Base-by-base conservation (phyloP, 106 monocot genomes). In the Dioscorea dumetorum region DNA sequence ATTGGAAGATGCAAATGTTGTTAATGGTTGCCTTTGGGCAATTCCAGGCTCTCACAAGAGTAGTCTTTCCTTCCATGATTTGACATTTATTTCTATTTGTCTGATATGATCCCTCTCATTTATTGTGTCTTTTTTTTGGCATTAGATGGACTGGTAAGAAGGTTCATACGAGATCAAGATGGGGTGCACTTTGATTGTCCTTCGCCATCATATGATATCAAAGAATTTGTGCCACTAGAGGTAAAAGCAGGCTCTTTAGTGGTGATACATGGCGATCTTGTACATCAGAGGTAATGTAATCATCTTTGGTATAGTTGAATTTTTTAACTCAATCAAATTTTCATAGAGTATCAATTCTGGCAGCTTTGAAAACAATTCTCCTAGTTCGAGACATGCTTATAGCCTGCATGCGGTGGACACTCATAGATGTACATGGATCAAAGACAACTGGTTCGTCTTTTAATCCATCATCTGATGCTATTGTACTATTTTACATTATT, bases 1-100 rank as follows among this genome's bases (percentile, higher is more conserved):
- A 48, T 76, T 99, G 24, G 84, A 99, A 80, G 92, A 99, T 89
- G 91, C 91, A 48, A 83, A 84, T 4, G 70, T 77, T 50, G 76
- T 63, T 35, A 99, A 99, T 79, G 97, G 97, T 67, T 99, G 92
- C 64, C 92, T 99, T 3, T 92, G 97, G 97, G 87, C 92, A 14
- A 92, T 99, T 18, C 97, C 92, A 34, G 97, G 83, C 41, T 99
- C 97, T 4, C 87, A 93, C 19, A 99, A 85, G 61, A 58, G 97
- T 93, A 90, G 8, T 4, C 1, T 21, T 65, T 20, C 53, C 18
- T 66, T 63, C 24, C 32, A 17, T 15, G n/a, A 1, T 2, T 16
- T 24, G 16, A 10, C 21, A 20, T 41, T 41, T 41, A 41, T 41
- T 41, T 41, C 41, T 41, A 5, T 41, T 41, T 41, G 10, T 41